phyloP scores from a whole-genome alignment of 108 stramenopile genomes.

The Fragilaria crotonensis region DNA sequence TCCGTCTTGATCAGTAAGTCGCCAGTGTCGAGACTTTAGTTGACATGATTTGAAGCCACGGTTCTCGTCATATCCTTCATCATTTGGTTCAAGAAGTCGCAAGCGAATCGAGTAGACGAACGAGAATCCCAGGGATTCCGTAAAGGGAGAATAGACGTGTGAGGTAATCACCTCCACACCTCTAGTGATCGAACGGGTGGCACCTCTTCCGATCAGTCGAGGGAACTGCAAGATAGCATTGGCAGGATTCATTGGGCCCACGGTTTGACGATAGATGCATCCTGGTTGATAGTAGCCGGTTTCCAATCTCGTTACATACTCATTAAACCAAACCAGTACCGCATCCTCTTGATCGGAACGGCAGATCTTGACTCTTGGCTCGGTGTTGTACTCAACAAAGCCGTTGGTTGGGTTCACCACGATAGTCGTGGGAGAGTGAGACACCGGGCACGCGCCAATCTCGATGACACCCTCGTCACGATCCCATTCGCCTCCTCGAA shows the following conservation, averaged over 20 bases:
- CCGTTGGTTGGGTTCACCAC: constrained; percentile 1
- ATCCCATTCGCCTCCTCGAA: background rate
- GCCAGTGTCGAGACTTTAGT: constrained; percentile 42
- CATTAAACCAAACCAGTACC: constrained; percentile 39
- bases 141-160: constrained; percentile 19
- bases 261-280: too few species aligned
- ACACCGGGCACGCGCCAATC: constrained; percentile 2
- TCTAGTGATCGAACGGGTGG: constrained; percentile 41
- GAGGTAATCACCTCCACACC: constrained; percentile 54
- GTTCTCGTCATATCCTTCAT: constrained; percentile 26
- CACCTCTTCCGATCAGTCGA: constrained; percentile 1
- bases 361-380: background rate
- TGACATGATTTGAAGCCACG: constrained; percentile 57
- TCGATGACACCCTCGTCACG: background rate
- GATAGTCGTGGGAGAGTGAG: background rate
- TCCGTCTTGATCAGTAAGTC: constrained; percentile 12
- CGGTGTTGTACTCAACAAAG: constrained; percentile 4
- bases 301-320: constrained; percentile 28
- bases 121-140: constrained; percentile 1
- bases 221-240: constrained; percentile 8
- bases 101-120: constrained; percentile 45
- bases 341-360: constrained; percentile 21
- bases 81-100: constrained; percentile 27
- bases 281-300: constrained; percentile 1
- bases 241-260: constrained; percentile 17